These are phyloP conservation scores for Neurospora sp. DNA, from an alignment of 495 filamentous ascomycete species.

Conservation along the genomic window DNA sequence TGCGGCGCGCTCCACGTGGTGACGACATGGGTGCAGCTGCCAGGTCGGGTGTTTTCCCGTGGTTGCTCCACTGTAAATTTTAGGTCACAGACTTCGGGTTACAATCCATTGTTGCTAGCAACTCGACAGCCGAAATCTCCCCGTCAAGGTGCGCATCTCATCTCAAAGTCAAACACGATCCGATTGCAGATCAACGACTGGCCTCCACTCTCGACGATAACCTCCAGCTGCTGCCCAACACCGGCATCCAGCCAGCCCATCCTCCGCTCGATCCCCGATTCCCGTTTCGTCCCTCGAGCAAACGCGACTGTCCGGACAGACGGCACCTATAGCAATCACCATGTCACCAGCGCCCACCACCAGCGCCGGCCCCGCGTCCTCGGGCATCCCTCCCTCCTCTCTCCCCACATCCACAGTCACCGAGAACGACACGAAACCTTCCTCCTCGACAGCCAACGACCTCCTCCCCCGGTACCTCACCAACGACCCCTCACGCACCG, in stretches of 20 bases:
- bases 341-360: background rate
- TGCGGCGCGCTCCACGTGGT: background rate
- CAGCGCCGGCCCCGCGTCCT: conserved; percentile 1
- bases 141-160: background rate
- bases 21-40: background rate
- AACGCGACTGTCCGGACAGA: background rate
- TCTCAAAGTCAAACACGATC: background rate
- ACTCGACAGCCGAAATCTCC: background rate
- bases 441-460: background rate
- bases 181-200: background rate
- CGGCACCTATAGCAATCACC: background rate
- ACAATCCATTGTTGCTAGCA: background rate
- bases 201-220: background rate
- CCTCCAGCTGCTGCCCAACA: background rate
- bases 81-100: background rate
- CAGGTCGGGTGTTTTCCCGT: background rate
- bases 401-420: background rate
- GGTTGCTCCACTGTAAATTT: background rate
- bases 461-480: conserved; percentile 20
- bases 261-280: background rate
- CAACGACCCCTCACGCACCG: conserved; percentile 42
- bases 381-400: conserved; percentile 2
- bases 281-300: background rate
- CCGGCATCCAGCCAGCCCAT: background rate
- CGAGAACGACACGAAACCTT: conserved; percentile 2